Conservation (phyloP, 257 asterid genomes). For the Rhazya stricta region DNA sequence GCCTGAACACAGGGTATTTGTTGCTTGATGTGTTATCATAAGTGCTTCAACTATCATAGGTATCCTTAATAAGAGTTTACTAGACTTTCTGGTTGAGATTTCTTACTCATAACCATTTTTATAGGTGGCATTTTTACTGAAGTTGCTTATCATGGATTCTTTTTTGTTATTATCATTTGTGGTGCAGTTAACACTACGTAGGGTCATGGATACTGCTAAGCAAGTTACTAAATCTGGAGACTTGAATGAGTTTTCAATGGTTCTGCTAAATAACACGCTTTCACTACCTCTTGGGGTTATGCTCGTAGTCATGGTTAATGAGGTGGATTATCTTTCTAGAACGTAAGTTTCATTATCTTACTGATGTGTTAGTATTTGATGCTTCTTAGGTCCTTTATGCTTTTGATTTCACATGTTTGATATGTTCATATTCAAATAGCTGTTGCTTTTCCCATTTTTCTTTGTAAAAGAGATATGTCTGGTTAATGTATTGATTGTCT, state of each 20-base stretch:
- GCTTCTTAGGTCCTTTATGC: neutral
- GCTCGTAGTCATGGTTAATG: slow-evolving; percentile 64
- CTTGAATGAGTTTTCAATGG: slow-evolving; percentile 89
- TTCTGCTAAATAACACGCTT: slow-evolving; percentile 80
- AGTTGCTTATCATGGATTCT: slow-evolving; percentile 6
- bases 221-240: slow-evolving; percentile 87
- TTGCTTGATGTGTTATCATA: neutral
- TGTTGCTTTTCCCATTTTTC: neutral
- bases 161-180: neutral
- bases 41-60: neutral
- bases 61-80: neutral
- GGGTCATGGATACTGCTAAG: slow-evolving; percentile 94
- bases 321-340: slow-evolving; percentile 67
- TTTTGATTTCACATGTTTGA: neutral
- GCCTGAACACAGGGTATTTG: neutral
- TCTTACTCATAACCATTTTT: neutral
- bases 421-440: neutral
- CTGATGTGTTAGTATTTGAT: neutral
- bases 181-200: slow-evolving; percentile 73
- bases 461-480: neutral
- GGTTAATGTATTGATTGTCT: neutral
- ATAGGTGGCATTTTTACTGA: neutral
- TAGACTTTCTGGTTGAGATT: slow-evolving; percentile 4
- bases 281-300: slow-evolving; percentile 74
- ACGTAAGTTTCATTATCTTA: slow-evolving; percentile 54